Evolutionary conservation across 1,284 basidiomycete genomes (phyloP).

Genomic region (Austroboletus rostrupii): DNA sequence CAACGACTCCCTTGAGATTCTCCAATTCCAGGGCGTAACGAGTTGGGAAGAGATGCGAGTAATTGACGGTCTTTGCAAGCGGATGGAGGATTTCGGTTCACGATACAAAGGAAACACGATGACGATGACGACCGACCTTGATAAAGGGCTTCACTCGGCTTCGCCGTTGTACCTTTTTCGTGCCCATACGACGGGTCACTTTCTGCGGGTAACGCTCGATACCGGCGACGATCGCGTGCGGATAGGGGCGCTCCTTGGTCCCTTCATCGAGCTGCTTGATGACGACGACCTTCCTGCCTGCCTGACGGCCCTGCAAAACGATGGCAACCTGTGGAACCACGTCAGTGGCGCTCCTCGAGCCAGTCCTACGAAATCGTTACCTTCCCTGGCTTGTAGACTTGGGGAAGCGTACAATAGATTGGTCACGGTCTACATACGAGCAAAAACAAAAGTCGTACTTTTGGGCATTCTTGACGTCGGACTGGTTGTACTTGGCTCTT

Average conservation of each 20-base stretch:
- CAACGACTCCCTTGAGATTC: slow-evolving; percentile 81
- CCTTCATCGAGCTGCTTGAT: slow-evolving; percentile 88
- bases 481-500: slow-evolving; percentile 14
- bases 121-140: slow-evolving; percentile 62
- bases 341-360: background rate
- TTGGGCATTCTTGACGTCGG: slow-evolving; percentile 36
- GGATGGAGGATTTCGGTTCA: background rate
- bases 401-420: slow-evolving; percentile 27
- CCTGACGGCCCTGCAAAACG: slow-evolving; percentile 94
- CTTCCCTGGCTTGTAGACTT: slow-evolving; percentile 99
- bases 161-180: slow-evolving; percentile 87
- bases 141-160: slow-evolving; percentile 98
- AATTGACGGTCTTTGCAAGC: slow-evolving; percentile 74
- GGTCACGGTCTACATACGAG: background rate
- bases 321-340: slow-evolving; percentile 69
- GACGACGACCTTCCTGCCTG: slow-evolving; percentile 89
- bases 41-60: slow-evolving; percentile 96
- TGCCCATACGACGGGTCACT: slow-evolving; percentile 94
- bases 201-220: slow-evolving; percentile 95
- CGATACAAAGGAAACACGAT: background rate
- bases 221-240: slow-evolving; percentile 94
- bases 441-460: slow-evolving; percentile 18
- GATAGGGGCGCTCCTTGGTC: slow-evolving; percentile 86
- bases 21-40: slow-evolving; percentile 95
- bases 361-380: slow-evolving; percentile 40